Base-by-base conservation (phyloP, 306 rosid genomes). In the Gynostemma pentaphyllum region DNA sequence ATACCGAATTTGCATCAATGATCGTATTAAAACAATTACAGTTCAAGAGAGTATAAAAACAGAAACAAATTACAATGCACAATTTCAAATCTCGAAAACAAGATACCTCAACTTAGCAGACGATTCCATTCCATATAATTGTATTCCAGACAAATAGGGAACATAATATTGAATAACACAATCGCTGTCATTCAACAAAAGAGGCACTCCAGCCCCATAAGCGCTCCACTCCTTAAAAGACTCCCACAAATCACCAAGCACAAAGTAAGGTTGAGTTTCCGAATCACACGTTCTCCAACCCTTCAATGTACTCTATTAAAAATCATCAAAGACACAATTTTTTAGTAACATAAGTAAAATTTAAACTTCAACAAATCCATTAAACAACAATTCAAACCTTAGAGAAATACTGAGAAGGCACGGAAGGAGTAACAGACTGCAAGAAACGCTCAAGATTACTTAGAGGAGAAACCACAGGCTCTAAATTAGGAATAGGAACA, bases 401-500 rank as follows among this genome's bases (percentile, higher is more conserved):
- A 5, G 95, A 70, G 18, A 5, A 87, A 64, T 64, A 40, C 77
- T 76, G 95, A 50, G 76, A 80, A 42, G 87, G 70, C 26, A 90
- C 94, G 47, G 83, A 72, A 0, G 97, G 97, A 42, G 80, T 78
- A 78, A 85, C 74, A 71, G 97, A 74, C 64, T 57, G 79, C 85
- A 87, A 72, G 73, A 90, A 81, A 60, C 75, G 87, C 45, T 85
- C 81, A 26, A 90, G 77, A 77, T 90, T 90, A 72, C 90, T 85
- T 60, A 69, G 66, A 6, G 29, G 42, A 4, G 71, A 68, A 44
- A 68, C 71, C 27, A 39, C 62, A 12, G 56, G 28, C 2, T 28
- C 28, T 48, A 18, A 27, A 32, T 34, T 29, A 37, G 70, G 27
- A 52, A 9, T 2, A 26, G 57, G 8, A 40, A 68, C 16, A 71